Evolutionary conservation across 208 protist species (phyloP).

Genomic region (Acanthamoeba healyi): DNA sequence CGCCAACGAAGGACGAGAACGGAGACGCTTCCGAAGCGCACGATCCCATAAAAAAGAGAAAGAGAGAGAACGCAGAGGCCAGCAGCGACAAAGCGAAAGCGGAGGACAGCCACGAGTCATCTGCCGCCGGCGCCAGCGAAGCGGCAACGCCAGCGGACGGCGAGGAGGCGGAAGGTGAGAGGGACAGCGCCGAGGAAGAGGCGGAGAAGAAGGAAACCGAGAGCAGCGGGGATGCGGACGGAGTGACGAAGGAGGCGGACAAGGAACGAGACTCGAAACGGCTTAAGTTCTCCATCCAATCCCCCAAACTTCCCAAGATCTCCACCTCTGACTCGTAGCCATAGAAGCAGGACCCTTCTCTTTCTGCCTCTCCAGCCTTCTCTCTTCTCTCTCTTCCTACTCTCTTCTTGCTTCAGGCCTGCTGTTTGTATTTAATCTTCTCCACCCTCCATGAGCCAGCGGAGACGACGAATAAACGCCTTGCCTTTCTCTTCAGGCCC

Average conservation of each 20-base stretch:
- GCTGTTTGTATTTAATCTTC: background rate
- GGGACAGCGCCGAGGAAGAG: background rate
- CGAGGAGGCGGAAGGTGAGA: background rate
- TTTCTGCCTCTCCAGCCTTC: background rate
- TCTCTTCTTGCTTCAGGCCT: too few relatives aligned
- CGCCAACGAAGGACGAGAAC: conserved; percentile 30
- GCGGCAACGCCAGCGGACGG: background rate
- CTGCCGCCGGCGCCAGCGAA: background rate
- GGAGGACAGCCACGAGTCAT: background rate
- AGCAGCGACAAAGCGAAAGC: background rate
- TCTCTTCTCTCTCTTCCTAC: background rate
- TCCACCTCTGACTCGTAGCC: conserved; percentile 50
- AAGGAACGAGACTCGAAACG: conserved; percentile 57
- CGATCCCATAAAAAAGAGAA: conserved; percentile 27
- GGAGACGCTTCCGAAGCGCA: background rate
- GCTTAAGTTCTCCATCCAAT: conserved; percentile 66
- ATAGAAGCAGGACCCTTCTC: background rate
- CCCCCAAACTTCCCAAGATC: conserved; percentile 45
- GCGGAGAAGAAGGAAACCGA: background rate
- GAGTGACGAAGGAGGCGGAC: background rate
- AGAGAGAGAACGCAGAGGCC: background rate
- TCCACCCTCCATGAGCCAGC: background rate
- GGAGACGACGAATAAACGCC: background rate
- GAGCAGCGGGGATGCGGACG: background rate
- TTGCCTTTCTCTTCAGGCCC: too few relatives aligned